Percentiles rank a stretch among this genome's conserved stretches.
phyloP scores from a whole-genome alignment of 257 asterid species.

The Solanum verrucosum region DNA sequence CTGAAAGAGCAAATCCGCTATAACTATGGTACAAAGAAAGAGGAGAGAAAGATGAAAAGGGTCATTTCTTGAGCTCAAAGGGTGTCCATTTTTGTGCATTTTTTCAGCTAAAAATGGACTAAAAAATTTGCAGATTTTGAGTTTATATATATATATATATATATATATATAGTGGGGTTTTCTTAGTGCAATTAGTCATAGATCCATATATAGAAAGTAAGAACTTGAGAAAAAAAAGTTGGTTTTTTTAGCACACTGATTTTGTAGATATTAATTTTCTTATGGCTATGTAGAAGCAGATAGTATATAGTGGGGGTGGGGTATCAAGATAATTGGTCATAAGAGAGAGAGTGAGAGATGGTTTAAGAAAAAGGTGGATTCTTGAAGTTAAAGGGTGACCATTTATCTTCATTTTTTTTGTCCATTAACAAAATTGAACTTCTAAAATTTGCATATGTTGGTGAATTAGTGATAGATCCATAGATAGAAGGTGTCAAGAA shows the following conservation, averaged over 20 bases:
- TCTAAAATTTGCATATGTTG: neutral
- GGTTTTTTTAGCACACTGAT: neutral
- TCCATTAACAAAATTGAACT: neutral
- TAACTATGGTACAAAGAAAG: neutral
- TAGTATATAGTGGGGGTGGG: neutral
- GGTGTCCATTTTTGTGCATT: neutral
- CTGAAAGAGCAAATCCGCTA: neutral
- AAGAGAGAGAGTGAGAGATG: neutral
- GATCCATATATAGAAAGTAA: neutral
- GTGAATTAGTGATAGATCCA: neutral
- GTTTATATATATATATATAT: neutral
- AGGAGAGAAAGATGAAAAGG: neutral
- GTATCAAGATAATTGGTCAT: neutral
- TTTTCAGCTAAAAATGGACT: neutral
- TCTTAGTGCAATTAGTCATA: neutral
- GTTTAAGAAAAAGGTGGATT: neutral
- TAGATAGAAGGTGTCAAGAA: neutral
- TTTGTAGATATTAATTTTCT: neutral
- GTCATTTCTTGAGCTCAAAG: neutral
- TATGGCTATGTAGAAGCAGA: neutral
- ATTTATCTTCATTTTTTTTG: neutral
- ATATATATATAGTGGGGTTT: neutral
- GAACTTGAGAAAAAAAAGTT: neutral
- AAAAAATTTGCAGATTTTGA: neutral
- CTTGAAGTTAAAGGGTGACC: neutral